phyloP scores from a whole-genome alignment of 73 alveolate species.

The Paramecium sonneborni region DNA sequence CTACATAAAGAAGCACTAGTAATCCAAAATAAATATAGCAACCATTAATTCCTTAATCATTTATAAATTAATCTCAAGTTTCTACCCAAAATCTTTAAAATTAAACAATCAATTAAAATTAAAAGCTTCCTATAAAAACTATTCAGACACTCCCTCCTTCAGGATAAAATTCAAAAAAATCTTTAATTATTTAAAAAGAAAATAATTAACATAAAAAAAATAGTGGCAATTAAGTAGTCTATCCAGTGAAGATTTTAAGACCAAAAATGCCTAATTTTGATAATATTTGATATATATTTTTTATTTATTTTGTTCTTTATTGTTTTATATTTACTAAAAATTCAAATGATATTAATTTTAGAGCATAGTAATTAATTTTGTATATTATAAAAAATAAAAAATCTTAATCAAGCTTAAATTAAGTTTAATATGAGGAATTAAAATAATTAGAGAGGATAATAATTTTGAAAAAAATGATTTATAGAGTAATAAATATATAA shows the following conservation, averaged over 20 bases:
- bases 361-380: too few relatives aligned
- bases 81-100: background rate
- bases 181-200: background rate
- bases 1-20: conserved; percentile 8
- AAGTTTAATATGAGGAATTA: too few relatives aligned
- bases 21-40: conserved; percentile 4
- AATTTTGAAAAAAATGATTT: background rate
- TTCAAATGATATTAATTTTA: too few relatives aligned
- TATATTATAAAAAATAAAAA: too few relatives aligned
- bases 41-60: background rate
- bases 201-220: background rate
- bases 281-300: background rate
- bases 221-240: conserved; percentile 28
- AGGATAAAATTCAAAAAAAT: background rate
- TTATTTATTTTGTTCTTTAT: background rate
- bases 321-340: too few relatives aligned
- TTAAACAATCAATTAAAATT: background rate
- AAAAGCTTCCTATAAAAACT: background rate
- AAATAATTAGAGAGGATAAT: background rate
- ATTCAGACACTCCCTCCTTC: background rate
- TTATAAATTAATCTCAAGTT: background rate
- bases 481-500: background rate
- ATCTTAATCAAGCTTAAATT: too few relatives aligned
- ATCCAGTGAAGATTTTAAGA: conserved; percentile 27
- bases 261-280: conserved; percentile 57